Base-by-base conservation (phyloP, 208 protist species). In the Phytomonas serpens region DNA sequence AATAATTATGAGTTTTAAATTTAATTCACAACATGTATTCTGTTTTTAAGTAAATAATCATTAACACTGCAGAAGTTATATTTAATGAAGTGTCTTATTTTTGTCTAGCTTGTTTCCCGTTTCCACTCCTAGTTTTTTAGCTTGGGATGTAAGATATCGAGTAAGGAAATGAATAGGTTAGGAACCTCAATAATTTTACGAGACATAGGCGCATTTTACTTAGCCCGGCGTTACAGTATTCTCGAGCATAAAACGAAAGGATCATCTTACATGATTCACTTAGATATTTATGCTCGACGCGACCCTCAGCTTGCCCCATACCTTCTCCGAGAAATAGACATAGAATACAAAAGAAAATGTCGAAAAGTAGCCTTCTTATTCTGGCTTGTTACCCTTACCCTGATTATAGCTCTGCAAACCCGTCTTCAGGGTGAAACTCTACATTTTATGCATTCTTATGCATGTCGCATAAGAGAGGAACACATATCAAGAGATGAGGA, bases 331-430 rank as follows among this genome's bases (percentile, higher is more conserved):
- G 89, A 97, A 67, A 86, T 97, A 6, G 92, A 97, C 64, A 93
- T 94, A 75, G 92, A 97, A 73, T 95, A 86, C 77, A 94, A 97
- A 75, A 81, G 92, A 34, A 89, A 88, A 68, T 97, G 92, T 66
- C 73, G 88, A 34, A 97, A 97, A 68, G 89, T 94, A 4, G 75
- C 81, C 6, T 97, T 93, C 72, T 67, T 93, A n/a, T 16, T 89
- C 31, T 97, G 92, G 90, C 66, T 94, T 27, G 76, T 73, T 64
- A 76, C 95, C 37, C 90, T 94, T 69, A 90, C 84, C n/a, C 69
- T 92, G 31, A 75, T 78, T 34, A 74, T 81, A 23, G 74, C 82
- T 47, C 72, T 89, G 61, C 87, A 96, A 74, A 85, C 83, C 0
- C 78, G 87, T 40, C 76, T 96, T 69, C 87, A 94, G 57, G 82